These are phyloP conservation scores for Roridomyces roridus DNA, from an alignment of 768 basidiomycete genomes.

Conservation along the genomic window DNA sequence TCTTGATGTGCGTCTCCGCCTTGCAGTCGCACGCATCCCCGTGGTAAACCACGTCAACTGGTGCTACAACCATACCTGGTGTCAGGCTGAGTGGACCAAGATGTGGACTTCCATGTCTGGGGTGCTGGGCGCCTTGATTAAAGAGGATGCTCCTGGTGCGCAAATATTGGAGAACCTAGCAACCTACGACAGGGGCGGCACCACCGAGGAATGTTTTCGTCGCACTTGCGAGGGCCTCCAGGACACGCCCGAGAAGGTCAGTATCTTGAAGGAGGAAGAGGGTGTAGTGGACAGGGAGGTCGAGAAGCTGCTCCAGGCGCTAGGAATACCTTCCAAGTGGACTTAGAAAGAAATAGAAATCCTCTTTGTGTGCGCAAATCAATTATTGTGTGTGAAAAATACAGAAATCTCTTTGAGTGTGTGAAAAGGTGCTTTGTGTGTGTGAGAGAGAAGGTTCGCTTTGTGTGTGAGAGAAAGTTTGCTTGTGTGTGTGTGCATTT, in stretches of 20 bases:
- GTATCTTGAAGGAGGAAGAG: slow-evolving; percentile 10
- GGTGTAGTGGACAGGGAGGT: not conserved
- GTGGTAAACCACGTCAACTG: not conserved
- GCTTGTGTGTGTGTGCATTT: not conserved
- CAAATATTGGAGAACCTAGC: not conserved
- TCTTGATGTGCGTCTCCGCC: not conserved
- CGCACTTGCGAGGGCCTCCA: slow-evolving; percentile 3
- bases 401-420: not conserved
- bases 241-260: not conserved
- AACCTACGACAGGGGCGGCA: not conserved
- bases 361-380: no score
- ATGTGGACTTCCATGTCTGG: not conserved
- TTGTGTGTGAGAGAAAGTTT: not conserved
- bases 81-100: not conserved
- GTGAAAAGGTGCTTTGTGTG: not conserved
- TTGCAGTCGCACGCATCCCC: not conserved
- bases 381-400: no score
- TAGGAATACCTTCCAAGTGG: not conserved
- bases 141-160: not conserved
- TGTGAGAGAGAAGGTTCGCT: not conserved
- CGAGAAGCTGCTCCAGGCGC: not conserved
- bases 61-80: not conserved
- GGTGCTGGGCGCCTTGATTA: not conserved
- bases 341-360: no score
- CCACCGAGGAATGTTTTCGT: not conserved